Base-by-base conservation (phyloP, 1,284 basidiomycete species). In the Sanghuangporus weigelae region DNA sequence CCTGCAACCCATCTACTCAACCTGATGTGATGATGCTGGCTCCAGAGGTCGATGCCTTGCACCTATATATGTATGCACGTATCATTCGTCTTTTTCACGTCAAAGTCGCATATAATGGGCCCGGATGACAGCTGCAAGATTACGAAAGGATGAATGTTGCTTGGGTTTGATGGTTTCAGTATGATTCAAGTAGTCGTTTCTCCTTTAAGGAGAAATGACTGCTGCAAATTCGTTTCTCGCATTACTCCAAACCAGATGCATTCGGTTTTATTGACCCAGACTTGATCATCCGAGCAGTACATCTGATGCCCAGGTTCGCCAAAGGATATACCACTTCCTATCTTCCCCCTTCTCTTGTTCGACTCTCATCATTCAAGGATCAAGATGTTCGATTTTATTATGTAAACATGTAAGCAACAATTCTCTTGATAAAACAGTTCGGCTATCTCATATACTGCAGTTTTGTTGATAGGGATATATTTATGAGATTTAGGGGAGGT, bases 401-500 rank as follows among this genome's bases (percentile, higher is more conserved):
- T 60, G 63, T 68, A 14, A 67, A 65, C 38, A 40, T 60, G 67
- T 67, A 46, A 36, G 63, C 23, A 12, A 66, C 40, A 16, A 10
- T 42, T 46, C 35, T 44, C 50, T 10, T 69, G 63, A 55, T 69
- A 38, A 64, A 53, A 49, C 11, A 16, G 4, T 11, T 10, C 16
- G 16, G 10, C 40, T 42, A 2, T 50, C 48, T 50, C 11, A 50
- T 50, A 23, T 7, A 35, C 31, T 46, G n/a, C 23, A 77, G 76
- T 1, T 77, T 76, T 64, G 71, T 72, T 50, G 76, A 78, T 60
- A 63, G 71, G 2, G 75, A 78, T 54, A 74, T 76, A 72, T 68
- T 73, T n/a, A 73, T 76, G 72, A 66, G 71, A 0, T 74, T 67
- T 53, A 55, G 48, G 3, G 72, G 72, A 2, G 65, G 71, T 19